Evolutionary conservation across 352 stramenopile species (phyloP).

Genomic region (Pythium rhizo-oryzae): DNA sequence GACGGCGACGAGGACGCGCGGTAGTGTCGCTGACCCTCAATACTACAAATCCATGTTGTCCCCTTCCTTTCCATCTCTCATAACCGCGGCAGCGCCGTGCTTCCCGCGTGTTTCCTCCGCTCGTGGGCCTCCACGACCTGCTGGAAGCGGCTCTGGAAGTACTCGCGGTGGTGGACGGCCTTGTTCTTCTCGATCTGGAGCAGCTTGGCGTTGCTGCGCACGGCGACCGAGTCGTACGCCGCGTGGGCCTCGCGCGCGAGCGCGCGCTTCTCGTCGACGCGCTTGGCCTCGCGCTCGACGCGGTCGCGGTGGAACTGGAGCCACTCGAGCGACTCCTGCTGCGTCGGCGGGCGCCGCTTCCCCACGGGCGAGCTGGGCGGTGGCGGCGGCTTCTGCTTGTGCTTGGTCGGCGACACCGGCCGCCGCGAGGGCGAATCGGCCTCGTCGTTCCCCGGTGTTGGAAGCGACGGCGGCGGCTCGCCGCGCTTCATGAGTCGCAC

Average conservation of each 20-base stretch:
- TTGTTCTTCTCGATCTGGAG: conserved; percentile 59
- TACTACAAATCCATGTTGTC: background rate
- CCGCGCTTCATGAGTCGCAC: conserved; percentile 50
- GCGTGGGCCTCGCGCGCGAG: conserved; percentile 41
- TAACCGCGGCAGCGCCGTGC: conserved; percentile 2
- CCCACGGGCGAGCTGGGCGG: background rate
- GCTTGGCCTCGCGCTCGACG: conserved; percentile 11
- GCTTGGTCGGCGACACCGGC: background rate
- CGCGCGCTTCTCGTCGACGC: conserved; percentile 25
- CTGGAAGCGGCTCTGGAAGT: conserved; percentile 48
- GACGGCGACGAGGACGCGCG: background rate
- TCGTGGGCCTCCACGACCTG: conserved; percentile 1
- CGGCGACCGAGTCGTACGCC: conserved; percentile 50
- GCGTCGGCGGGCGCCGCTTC: conserved; percentile 27
- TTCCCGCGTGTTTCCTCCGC: conserved; percentile 27
- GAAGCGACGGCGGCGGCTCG: background rate
- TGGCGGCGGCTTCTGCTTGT: background rate
- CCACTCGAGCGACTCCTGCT: conserved; percentile 43
- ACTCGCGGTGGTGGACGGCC: conserved; percentile 39
- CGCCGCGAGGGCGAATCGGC: too few species aligned
- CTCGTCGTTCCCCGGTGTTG: background rate
- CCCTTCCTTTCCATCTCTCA: background rate
- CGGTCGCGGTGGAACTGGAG: conserved; percentile 34
- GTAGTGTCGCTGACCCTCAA: background rate
- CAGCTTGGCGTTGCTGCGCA: conserved; percentile 53